phyloP scores from a whole-genome alignment of 2,329 filamentous ascomycete species.

The Bipolaris gigantea region DNA sequence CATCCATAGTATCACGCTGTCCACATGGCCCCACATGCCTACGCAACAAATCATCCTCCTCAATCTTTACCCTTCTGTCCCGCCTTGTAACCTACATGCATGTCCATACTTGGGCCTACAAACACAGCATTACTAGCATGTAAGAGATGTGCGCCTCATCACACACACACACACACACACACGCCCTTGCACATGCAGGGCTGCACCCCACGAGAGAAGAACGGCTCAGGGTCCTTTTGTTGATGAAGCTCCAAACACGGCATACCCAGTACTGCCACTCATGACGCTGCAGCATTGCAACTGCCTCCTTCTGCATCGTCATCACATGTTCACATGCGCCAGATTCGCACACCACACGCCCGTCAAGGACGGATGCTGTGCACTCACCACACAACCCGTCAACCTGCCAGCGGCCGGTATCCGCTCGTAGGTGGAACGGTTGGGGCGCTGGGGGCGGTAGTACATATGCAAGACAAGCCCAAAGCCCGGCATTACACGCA shows the following conservation, averaged over 20 bases:
- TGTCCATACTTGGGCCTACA: conserved; percentile 14
- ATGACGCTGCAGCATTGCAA: conserved; percentile 28
- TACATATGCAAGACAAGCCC: conserved; percentile 26
- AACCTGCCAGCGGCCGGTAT: conserved; percentile 28
- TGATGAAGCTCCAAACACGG: not conserved
- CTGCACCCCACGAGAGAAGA: not conserved
- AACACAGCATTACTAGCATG: conserved; percentile 25
- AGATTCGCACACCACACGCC: conserved; percentile 16
- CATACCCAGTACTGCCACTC: conserved; percentile 21
- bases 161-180: conserved; percentile 14
- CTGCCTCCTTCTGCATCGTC: conserved; percentile 4
- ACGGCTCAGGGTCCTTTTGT: not conserved
- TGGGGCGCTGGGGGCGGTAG: conserved; percentile 30
- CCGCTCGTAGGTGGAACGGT: conserved; percentile 34
- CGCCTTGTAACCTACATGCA: conserved; percentile 27
- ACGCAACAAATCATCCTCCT: not conserved
- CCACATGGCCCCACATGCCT: not conserved
- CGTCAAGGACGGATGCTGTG: conserved; percentile 25
- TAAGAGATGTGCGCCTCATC: conserved; percentile 10
- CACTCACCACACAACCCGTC: conserved; percentile 16
- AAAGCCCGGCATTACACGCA: conserved; percentile 15
- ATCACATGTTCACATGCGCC: conserved; percentile 21
- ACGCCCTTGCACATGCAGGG: conserved; percentile 26
- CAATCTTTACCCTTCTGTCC: conserved; percentile 11
- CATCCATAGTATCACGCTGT: not conserved